Evolutionary conservation across 257 asterid species (phyloP), one percentile per base, ranked within the genome.

Genomic region (Haberlea rhodopensis): DNA sequence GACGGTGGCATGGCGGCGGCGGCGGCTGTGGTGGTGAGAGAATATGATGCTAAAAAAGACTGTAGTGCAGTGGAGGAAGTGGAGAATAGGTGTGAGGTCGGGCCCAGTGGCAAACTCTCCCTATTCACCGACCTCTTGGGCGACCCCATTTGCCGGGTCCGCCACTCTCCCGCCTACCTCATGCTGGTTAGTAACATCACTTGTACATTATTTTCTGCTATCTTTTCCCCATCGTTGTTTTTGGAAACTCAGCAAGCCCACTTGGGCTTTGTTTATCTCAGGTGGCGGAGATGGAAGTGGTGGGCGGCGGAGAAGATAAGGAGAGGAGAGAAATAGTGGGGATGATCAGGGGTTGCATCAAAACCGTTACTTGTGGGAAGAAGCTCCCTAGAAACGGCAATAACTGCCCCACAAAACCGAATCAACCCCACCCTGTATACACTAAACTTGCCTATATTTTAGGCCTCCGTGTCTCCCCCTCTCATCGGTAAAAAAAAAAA

Each of bases 401-500:
- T n/a, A 68, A 8, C 63, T 25, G 27, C 72, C 13, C 18, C 24
- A 46, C 16, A 5, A 65, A 69, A 57, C 65, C 68, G 57, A 51
- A 60, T 18, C 52, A 63, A 6, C 75, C 73, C 0, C 68, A 75
- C 23, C 99, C 94, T 8, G 29, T 87, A 23, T 85, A 53, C 80
- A 80, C 94, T 25, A 94, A 87, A 72, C 76, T 86, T 13, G 96
- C 97, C 46, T 94, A 94, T 45, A 74, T 94, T 34, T 75, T 84
- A 58, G 99, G 99, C 86, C 95, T 94, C 10, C 95, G 99, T 2
- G 95, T 94, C 13, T 83, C 96, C 28, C 85, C 99, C 53, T 72
- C 88, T 60, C 95, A 87, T 71, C 62, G 99, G 99, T 92, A 80
- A 48, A 20, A 21, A 15, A 8, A 9, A 16, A 31, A 32, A 0